Percentiles rank a stretch among this genome's conserved stretches.
phyloP scores from a whole-genome alignment of 495 filamentous ascomycete species.

The Penicillium macrosclerotiorum region DNA sequence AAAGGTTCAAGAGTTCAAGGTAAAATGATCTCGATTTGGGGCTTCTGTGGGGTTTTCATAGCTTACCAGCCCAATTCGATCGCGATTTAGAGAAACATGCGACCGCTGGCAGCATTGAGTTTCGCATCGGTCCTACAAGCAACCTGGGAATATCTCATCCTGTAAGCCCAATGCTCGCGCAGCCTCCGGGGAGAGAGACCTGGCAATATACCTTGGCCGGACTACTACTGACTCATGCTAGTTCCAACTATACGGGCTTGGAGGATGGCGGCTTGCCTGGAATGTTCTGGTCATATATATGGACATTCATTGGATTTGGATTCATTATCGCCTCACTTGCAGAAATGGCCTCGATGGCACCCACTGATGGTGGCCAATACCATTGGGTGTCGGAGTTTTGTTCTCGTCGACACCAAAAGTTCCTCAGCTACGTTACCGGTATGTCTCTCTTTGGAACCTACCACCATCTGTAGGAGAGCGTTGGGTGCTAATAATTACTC shows the following conservation, averaged over 20 bases:
- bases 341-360: constrained; percentile 16
- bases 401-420: constrained; percentile 20
- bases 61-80: neutral
- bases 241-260: constrained; percentile 17
- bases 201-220: too few species aligned
- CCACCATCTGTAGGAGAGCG: too few species aligned
- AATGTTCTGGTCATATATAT: constrained; percentile 35
- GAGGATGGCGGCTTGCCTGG: constrained; percentile 20
- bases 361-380: constrained; percentile 34
- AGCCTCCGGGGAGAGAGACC: too few species aligned
- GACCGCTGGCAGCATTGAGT: constrained; percentile 26
- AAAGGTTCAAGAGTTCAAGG: constrained; percentile 15
- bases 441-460: too few species aligned
- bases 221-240: too few species aligned
- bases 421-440: constrained; percentile 31
- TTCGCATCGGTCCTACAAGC: constrained; percentile 27
- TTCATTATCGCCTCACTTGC: constrained; percentile 22
- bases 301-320: constrained; percentile 33
- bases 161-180: constrained; percentile 11
- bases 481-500: too few species aligned
- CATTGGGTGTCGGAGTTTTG: constrained; percentile 37
- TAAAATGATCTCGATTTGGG: too few species aligned
- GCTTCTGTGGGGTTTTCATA: neutral
- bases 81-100: constrained; percentile 24
- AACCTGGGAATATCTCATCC: constrained; percentile 27